Conservation (phyloP, 2,329 filamentous ascomycete species). For the Didymella keratinophila region DNA sequence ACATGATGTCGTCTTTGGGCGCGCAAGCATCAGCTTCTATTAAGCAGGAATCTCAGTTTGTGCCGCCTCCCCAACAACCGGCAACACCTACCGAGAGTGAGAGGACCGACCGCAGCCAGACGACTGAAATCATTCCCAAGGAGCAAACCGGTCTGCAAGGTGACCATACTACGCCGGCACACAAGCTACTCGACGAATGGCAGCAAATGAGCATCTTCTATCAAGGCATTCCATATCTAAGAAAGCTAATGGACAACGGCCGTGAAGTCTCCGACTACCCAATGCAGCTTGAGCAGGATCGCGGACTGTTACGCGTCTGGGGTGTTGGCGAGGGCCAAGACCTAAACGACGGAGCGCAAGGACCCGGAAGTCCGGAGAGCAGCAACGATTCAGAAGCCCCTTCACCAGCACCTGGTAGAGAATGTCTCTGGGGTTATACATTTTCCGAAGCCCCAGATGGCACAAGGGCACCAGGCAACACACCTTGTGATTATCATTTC, state of each 20-base stretch:
- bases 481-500: conserved; percentile 34
- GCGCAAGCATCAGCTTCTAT: conserved; percentile 40
- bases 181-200: no score
- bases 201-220: conserved; percentile 63
- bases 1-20: conserved; percentile 36
- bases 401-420: conserved; percentile 53
- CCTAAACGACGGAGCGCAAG: conserved; percentile 58
- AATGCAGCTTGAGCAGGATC: conserved; percentile 75
- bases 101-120: conserved; percentile 34
- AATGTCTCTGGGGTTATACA: conserved; percentile 59
- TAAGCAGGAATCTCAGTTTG: conserved; percentile 39
- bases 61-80: conserved; percentile 35
- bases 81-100: conserved; percentile 47
- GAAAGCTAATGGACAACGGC: conserved; percentile 61
- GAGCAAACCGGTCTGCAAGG: conserved; percentile 66
- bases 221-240: conserved; percentile 53
- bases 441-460: conserved; percentile 51
- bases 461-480: conserved; percentile 25
- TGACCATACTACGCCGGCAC: conserved; percentile 87
- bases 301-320: conserved; percentile 77
- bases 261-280: conserved; percentile 69
- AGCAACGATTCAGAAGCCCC: conserved; percentile 51
- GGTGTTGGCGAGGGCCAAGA: conserved; percentile 79
- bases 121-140: conserved; percentile 25
- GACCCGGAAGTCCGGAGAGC: conserved; percentile 43